A percentile compares a stretch with the other conserved stretches of the same genome.
These are phyloP conservation scores for Prorocentrum cordatum DNA, from an alignment of 169 alveolate species.

Conservation along the genomic window DNA sequence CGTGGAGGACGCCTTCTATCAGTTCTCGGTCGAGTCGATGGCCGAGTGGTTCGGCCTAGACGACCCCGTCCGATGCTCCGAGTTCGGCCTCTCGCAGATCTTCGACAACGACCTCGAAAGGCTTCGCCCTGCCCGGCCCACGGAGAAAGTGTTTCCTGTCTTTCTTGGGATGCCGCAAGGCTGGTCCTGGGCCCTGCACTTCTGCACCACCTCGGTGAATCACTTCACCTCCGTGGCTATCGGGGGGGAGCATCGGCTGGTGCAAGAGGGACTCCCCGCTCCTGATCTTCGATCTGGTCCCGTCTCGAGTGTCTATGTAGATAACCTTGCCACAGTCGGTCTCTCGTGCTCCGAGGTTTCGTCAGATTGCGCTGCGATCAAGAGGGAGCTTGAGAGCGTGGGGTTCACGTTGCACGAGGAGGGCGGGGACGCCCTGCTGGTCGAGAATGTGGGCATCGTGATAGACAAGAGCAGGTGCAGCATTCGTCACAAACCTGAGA, in stretches of 20 bases:
- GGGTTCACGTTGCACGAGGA: neutral
- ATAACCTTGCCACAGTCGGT: neutral
- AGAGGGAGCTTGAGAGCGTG: neutral
- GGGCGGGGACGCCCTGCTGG: neutral
- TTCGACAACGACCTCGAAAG: neutral
- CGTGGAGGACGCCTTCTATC: constrained; percentile 18
- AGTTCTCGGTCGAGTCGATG: neutral
- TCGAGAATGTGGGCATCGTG: neutral
- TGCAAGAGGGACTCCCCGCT: neutral
- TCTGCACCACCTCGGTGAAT: neutral
- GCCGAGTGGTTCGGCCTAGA: constrained; percentile 11
- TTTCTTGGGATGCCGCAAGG: constrained; percentile 29
- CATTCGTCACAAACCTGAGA: too few relatives aligned
- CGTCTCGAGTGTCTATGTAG: too few relatives aligned
- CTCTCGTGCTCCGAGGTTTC: neutral
- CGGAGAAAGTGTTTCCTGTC: neutral
- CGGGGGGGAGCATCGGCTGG: neutral
- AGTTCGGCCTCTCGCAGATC: neutral
- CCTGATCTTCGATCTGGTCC: neutral
- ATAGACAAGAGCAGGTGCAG: too few relatives aligned
- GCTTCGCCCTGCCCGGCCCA: neutral
- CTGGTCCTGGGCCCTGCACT: constrained; percentile 6
- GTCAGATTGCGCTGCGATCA: neutral
- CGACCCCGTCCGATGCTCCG: neutral
- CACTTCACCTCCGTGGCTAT: neutral